Evolutionary conservation across 2,329 filamentous ascomycete genomes (phyloP).

Genomic region (Ceratocystis colombiana): DNA sequence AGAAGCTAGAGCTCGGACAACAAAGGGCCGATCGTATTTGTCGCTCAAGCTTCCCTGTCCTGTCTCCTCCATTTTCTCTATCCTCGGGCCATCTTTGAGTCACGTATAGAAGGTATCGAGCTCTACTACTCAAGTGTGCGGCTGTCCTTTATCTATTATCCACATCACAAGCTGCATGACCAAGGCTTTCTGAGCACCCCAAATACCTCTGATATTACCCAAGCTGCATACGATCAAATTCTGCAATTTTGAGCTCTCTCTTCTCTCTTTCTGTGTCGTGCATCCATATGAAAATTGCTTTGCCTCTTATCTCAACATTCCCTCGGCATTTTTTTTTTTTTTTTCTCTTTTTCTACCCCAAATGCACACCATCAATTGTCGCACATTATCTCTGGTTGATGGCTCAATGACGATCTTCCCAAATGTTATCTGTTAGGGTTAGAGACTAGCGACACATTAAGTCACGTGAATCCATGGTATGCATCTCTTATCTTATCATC

Average conservation of each 20-base stretch:
- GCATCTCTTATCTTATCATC: conserved; percentile 2
- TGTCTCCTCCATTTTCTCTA: background rate
- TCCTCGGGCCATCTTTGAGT: background rate
- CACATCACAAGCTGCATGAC: background rate
- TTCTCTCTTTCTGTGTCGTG: background rate
- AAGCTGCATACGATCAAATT: background rate
- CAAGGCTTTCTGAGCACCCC: background rate
- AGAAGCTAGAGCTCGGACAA: background rate
- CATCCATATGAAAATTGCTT: background rate
- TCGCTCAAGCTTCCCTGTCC: background rate
- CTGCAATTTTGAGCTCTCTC: background rate
- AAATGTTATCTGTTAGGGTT: background rate
- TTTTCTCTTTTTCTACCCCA: background rate
- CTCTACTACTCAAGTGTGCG: background rate
- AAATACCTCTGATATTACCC: background rate
- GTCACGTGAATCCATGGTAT: too few species aligned
- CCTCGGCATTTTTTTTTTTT: background rate
- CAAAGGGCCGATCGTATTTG: conserved; percentile 11
- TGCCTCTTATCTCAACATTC: background rate
- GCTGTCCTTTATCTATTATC: background rate
- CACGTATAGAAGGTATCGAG: background rate
- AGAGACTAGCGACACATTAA: too few species aligned
- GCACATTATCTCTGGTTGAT: background rate
- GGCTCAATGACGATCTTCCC: background rate
- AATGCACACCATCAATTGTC: background rate